A percentile compares a stretch with the other conserved stretches of the same genome.
Evolutionary conservation across 2,329 filamentous ascomycete species (phyloP).

Genomic region (Botryotinia globosa): DNA sequence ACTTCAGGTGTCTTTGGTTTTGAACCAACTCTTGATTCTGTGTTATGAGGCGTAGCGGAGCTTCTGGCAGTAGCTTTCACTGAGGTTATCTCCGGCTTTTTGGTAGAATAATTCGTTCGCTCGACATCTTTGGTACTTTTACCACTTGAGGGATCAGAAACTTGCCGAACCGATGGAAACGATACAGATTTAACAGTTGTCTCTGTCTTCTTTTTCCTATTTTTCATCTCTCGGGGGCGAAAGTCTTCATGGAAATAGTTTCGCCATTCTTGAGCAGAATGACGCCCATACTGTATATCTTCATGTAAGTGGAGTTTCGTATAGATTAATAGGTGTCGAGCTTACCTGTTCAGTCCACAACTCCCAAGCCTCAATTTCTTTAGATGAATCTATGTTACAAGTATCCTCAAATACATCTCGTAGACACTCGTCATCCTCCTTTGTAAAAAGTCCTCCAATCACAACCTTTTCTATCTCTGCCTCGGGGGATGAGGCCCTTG

Average conservation of each 20-base stretch:
- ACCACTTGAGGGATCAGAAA: not conserved
- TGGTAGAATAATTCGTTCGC: not conserved
- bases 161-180: not conserved
- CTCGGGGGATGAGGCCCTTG: not conserved
- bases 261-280: constrained; percentile 38
- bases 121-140: not conserved
- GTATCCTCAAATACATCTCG: constrained; percentile 28
- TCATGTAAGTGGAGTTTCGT: constrained; percentile 12
- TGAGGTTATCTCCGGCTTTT: not conserved
- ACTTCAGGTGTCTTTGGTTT: not conserved
- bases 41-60: not conserved
- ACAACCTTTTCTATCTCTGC: constrained; percentile 17
- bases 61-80: not conserved
- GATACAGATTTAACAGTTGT: constrained; percentile 15
- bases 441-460: constrained; percentile 27
- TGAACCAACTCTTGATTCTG: not conserved
- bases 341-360: constrained; percentile 32
- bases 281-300: constrained; percentile 30
- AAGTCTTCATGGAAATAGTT: constrained; percentile 31
- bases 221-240: constrained; percentile 6
- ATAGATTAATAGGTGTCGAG: not conserved
- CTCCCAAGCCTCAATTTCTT: constrained; percentile 35
- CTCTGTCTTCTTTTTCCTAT: not conserved
- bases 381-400: constrained; percentile 27
- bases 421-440: constrained; percentile 30